Percentiles rank a stretch among this genome's conserved stretches.
Conservation (phyloP, 208 protist genomes). For the Crithidia bombi region DNA sequence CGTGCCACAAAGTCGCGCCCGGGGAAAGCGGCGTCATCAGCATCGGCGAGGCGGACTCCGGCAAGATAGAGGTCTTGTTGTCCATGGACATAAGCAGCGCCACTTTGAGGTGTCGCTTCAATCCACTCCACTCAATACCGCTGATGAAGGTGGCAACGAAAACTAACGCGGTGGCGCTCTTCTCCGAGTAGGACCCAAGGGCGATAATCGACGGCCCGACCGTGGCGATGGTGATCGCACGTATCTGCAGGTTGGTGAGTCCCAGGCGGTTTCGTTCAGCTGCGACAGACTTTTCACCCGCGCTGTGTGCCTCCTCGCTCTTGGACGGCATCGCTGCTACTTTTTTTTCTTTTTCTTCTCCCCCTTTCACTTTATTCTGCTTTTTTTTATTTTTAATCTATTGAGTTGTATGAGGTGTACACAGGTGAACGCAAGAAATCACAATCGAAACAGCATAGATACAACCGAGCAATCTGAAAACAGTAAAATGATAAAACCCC, state of each 20-base stretch:
- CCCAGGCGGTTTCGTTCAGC: conserved; percentile 29
- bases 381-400: conserved; percentile 1
- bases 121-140: conserved; percentile 72
- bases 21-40: background rate
- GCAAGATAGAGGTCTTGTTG: conserved; percentile 11
- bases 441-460: too few relatives aligned
- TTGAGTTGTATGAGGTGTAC: too few relatives aligned
- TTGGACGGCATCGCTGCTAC: background rate
- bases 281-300: background rate
- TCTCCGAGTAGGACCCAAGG: conserved; percentile 45
- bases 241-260: conserved; percentile 60
- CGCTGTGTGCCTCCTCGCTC: background rate
- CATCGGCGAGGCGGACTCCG: background rate
- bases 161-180: conserved; percentile 43
- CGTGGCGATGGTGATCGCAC: conserved; percentile 63
- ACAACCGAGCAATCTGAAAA: too few relatives aligned
- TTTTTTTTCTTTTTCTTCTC: conserved; percentile 3
- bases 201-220: conserved; percentile 57
- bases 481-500: too few relatives aligned
- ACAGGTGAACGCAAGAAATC: too few relatives aligned
- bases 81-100: conserved; percentile 45
- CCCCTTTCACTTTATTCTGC: background rate
- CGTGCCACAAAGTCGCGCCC: conserved; percentile 18
- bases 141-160: conserved; percentile 56
- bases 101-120: conserved; percentile 90